Evolutionary conservation across 2,329 filamentous ascomycete species (phyloP).

Genomic region (Rutstroemia sydowiana): DNA sequence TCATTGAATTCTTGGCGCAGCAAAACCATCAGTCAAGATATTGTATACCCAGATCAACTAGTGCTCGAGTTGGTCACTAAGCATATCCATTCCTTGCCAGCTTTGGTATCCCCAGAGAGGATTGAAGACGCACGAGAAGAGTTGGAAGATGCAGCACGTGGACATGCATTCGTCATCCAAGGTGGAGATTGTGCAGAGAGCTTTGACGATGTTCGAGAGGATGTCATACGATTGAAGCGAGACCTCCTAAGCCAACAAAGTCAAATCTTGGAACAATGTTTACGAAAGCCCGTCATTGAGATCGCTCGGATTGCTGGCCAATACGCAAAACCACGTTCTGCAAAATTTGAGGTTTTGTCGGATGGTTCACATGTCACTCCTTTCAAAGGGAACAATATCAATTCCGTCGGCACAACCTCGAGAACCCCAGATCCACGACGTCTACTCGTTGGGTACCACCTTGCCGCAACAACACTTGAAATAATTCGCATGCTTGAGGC

Average conservation of each 20-base stretch:
- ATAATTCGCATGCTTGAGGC: too few relatives aligned
- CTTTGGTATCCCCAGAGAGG: constrained; percentile 71
- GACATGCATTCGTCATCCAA: constrained; percentile 89
- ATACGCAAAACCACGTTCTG: constrained; percentile 87
- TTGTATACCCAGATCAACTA: constrained; percentile 57
- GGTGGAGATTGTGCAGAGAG: constrained; percentile 96
- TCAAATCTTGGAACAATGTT: constrained; percentile 86
- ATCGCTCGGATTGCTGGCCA: constrained; percentile 96
- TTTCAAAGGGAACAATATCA: constrained; percentile 93
- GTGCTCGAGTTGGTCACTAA: constrained; percentile 52
- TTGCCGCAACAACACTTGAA: too few relatives aligned
- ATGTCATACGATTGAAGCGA: constrained; percentile 89
- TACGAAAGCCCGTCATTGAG: constrained; percentile 73
- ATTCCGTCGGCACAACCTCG: constrained; percentile 73
- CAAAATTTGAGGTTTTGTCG: constrained; percentile 72
- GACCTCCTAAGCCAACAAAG: constrained; percentile 97
- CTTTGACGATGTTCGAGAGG: constrained; percentile 90
- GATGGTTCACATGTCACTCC: constrained; percentile 76
- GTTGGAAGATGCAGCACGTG: constrained; percentile 78
- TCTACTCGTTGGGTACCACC: too few relatives aligned
- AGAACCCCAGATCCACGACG: constrained; percentile 56
- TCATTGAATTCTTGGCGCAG: constrained; percentile 63
- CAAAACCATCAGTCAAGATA: constrained; percentile 72
- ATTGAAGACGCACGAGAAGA: constrained; percentile 73
- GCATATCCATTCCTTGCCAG: constrained; percentile 64